phyloP scores from a whole-genome alignment of 352 stramenopile genomes.

The Pseudoperonospora humuli region DNA sequence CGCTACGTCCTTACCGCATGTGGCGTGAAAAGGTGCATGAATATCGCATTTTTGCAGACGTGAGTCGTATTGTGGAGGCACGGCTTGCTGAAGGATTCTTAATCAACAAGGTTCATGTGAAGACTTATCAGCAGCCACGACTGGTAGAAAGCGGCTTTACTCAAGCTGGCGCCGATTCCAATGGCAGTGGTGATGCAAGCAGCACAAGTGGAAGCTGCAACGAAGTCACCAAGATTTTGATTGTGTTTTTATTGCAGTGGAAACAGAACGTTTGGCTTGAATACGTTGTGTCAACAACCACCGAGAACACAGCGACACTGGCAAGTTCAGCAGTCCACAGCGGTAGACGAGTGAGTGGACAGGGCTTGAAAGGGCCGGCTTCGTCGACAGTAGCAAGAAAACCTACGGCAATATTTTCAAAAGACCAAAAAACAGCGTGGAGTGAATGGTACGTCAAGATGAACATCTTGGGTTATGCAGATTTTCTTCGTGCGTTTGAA shows the following conservation, averaged over 20 bases:
- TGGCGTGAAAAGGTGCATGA: conserved; percentile 86
- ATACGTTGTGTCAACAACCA: conserved; percentile 76
- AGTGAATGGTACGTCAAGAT: conserved; percentile 84
- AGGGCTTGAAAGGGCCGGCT: conserved; percentile 15
- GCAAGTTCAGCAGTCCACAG: conserved; percentile 1
- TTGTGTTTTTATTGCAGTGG: conserved; percentile 84
- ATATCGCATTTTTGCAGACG: conserved; percentile 76
- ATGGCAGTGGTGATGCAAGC: conserved; percentile 3
- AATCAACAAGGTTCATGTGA: conserved; percentile 76
- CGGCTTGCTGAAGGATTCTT: conserved; percentile 74
- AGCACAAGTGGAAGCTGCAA: conserved; percentile 2
- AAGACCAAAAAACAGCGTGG: conserved; percentile 40
- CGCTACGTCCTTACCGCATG: conserved; percentile 73
- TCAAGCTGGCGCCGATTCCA: conserved; percentile 6
- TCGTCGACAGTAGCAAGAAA: conserved; percentile 21
- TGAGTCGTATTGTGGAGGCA: conserved; percentile 76
- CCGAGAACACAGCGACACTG: conserved; percentile 22
- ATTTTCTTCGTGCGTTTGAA: conserved; percentile 81
- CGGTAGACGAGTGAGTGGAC: conserved; percentile 15
- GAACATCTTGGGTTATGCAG: conserved; percentile 72
- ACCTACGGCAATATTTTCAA: conserved; percentile 23
- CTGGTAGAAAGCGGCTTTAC: conserved; percentile 8
- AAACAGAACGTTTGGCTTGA: conserved; percentile 87
- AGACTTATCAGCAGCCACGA: conserved; percentile 31
- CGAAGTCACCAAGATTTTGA: conserved; percentile 56